Base-by-base conservation (phyloP, 2,329 filamentous ascomycete species). In the Epicoccum nigrum region DNA sequence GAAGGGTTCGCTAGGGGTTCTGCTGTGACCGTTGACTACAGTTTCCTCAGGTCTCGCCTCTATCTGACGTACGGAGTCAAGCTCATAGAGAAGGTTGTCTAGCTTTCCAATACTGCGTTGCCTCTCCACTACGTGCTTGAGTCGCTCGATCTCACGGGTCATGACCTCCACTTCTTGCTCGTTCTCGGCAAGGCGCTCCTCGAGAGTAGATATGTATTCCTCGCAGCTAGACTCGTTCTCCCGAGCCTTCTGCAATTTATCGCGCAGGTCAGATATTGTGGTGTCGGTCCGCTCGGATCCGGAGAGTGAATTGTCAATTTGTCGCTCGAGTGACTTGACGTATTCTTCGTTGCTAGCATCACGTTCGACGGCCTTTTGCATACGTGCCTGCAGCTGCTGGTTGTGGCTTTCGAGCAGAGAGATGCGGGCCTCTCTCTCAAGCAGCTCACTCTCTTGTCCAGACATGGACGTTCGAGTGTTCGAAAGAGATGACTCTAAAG, bases 161-260 rank as follows among this genome's bases (percentile, higher is more conserved):
- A 99, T 97, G 54, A 97, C 79, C 71, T 97, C 94, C 58, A 90
- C 86, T 69, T 99, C 94, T 72, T 97, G 93, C 66, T 99, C 94
- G 2, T 93, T 88, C 74, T 99, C 94, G 0, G 94, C 94, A 7
- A 99, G 83, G 17, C 93, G 88, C 76, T 97, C 94, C 71, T 99
- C 94, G 9, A 99, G 79, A 0, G 92, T 97, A 1, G 93, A 96
- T 45, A 99, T 97, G 72, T 99, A 99, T 60, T 97, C 94, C 72
- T 99, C 94, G 61, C 87, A 92, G 31, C 88, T 88, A 3, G 87
- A 84, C 76, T 99, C 94, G 62, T 92, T 97, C 65, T 97, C 94
- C 40, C 92, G 86, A 13, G 92, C 84, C 33, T 93, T 87, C 19
- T 88, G 81, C 54, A 99, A 87, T 76, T 99, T 94, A 69, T 96